A percentile compares a stretch with the other conserved stretches of the same genome.
Conservation (phyloP, 106 monocot genomes). For the Amphibolis antarctica region DNA sequence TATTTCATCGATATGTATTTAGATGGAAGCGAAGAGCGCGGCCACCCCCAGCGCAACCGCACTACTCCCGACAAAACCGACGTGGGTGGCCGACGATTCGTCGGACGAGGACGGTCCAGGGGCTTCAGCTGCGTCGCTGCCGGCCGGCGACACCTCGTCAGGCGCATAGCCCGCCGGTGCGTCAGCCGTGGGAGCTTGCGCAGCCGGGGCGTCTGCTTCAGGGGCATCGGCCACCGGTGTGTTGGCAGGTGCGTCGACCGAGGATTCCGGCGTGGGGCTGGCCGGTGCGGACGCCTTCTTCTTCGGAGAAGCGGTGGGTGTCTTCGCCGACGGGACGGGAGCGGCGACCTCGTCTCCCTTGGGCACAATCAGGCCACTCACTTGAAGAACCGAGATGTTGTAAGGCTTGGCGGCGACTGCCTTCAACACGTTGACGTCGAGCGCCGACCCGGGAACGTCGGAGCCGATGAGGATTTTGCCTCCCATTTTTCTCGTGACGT, state of each 20-base stretch:
- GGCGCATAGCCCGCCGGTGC: slow-evolving; percentile 2
- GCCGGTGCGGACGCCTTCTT: background rate
- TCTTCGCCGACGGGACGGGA: background rate
- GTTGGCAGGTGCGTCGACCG: background rate
- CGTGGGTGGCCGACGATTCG: background rate
- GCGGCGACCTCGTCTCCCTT: slow-evolving; percentile 1
- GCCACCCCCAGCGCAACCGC: slow-evolving; percentile 1
- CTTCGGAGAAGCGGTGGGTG: background rate
- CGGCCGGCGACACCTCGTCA: background rate
- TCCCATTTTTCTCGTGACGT: background rate
- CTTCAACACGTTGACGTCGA: slow-evolving; percentile 9
- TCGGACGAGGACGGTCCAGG: background rate
- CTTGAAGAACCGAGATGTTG: slow-evolving; percentile 19
- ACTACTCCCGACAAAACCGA: background rate
- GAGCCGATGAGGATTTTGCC: slow-evolving; percentile 6
- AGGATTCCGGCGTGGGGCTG: background rate
- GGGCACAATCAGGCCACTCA: slow-evolving; percentile 13
- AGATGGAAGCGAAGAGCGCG: background rate
- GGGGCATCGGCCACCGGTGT: slow-evolving; percentile 1
- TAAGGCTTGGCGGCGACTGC: slow-evolving; percentile 7
- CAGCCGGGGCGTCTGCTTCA: background rate
- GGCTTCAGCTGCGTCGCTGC: background rate
- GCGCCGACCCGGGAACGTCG: slow-evolving; percentile 4
- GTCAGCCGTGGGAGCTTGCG: background rate
- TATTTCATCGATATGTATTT: no score